Evolutionary conservation across 176 grass and related monocot species (phyloP).

Genomic region (Triticum turgidum): DNA sequence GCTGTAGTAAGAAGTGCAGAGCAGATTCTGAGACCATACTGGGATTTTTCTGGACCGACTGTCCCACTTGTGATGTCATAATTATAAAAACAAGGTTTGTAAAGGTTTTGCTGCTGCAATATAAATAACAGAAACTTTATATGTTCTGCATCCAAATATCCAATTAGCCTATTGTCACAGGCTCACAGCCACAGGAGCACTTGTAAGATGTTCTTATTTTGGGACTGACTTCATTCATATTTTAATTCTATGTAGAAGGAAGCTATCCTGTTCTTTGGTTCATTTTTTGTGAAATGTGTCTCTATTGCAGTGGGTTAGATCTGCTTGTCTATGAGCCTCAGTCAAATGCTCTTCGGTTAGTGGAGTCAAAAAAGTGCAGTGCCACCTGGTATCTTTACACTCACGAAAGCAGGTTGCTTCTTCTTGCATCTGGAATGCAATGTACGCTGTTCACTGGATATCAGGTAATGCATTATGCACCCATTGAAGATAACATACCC

Average conservation of each 20-base stretch:
- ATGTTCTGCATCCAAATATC: not conserved
- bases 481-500: not conserved
- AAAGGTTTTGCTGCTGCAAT: not conserved
- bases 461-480: constrained; percentile 60
- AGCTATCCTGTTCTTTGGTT: constrained; percentile 17
- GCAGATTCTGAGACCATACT: constrained; percentile 86
- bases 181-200: not conserved
- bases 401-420: constrained; percentile 94
- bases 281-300: constrained; percentile 11
- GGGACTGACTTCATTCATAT: not conserved
- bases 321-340: constrained; percentile 82
- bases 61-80: constrained; percentile 88
- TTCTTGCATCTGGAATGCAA: constrained; percentile 98
- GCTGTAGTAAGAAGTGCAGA: constrained; percentile 67
- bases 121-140: constrained; percentile 22
- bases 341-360: constrained; percentile 56
- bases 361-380: constrained; percentile 76
- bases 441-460: constrained; percentile 73
- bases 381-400: constrained; percentile 93
- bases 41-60: constrained; percentile 97
- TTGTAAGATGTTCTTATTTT: constrained; percentile 18
- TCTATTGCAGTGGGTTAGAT: constrained; percentile 77
- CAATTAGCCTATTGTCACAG: not conserved
- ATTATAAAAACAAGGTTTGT: constrained; percentile 90
- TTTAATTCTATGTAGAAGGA: constrained; percentile 24